Evolutionary conservation across 1,284 basidiomycete genomes (phyloP), one percentile per base, ranked within the genome.

Genomic region (Kalmanozyma brasiliensis): DNA sequence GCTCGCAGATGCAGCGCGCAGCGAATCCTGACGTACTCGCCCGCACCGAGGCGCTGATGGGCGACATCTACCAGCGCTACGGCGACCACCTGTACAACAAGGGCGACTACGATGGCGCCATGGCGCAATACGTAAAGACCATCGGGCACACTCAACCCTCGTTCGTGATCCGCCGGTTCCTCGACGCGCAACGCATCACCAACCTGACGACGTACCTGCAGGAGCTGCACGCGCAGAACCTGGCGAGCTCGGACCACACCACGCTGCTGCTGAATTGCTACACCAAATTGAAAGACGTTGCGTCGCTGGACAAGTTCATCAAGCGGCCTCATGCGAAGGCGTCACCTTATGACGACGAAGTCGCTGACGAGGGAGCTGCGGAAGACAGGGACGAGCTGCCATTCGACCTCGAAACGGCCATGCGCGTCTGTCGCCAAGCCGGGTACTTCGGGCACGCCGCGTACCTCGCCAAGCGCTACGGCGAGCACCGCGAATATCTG

Each of bases 401-500:
- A 0, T 98, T 98, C 77, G 96, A 99, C 79, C 86, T 99, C 30
- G 94, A 95, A 58, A 98, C 95, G 0, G 96, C 94, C 0, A 97
- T 98, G 63, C 87, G 93, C 1, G 95, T 98, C 10, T 98, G 94
- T 81, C 87, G 95, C 19, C 95, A 98, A 82, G 95, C 93, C 0
- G 93, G 94, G 0, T 98, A 96, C 83, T 96, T 91, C 77, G 90
- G 92, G 47, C 95, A 98, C 79, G 96, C 96, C 0, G 89, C 90
- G 0, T 98, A 96, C 82, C 87, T 99, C 4, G 95, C 95, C 6
- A 89, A 89, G 84, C 91, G 92, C 78, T 98, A 94, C 83, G 88
- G 89, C 35, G 85, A 91, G 26, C 93, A 97, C 75, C 92, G 94
- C 74, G 95, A 97, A 72, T 98, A 94, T 80, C 82, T 98, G 36